These are phyloP conservation scores for Desmodesmus armatus DNA, from an alignment of 139 green algal species.

Conservation along the genomic window DNA sequence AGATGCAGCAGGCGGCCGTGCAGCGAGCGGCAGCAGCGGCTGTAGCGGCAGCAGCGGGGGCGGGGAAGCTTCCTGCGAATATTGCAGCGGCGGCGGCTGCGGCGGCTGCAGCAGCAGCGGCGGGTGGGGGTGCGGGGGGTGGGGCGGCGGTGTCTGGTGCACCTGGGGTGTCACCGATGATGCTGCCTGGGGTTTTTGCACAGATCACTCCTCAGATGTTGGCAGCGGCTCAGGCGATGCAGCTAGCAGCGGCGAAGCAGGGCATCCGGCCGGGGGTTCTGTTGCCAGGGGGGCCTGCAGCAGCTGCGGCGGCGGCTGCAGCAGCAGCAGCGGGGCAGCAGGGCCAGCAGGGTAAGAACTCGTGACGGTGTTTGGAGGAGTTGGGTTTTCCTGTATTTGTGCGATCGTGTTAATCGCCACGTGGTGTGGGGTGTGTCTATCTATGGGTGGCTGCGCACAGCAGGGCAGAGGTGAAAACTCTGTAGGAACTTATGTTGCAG, in stretches of 20 bases:
- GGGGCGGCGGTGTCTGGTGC: neutral
- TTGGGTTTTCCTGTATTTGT: too few relatives aligned
- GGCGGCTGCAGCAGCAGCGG: neutral
- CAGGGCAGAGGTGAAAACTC: neutral
- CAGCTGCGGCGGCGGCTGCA: neutral
- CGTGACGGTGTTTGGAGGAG: neutral
- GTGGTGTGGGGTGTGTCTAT: too few relatives aligned
- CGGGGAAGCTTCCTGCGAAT: neutral
- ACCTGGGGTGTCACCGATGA: too few relatives aligned
- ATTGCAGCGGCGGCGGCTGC: neutral
- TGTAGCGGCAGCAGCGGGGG: neutral
- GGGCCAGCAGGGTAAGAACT: neutral
- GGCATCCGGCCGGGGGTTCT: slow-evolving; percentile 2
- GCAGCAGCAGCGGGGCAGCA: slow-evolving; percentile 7
- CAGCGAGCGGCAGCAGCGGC: neutral
- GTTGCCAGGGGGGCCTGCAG: neutral
- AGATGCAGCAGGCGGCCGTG: slow-evolving; percentile 4
- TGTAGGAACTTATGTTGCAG: neutral
- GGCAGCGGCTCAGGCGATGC: slow-evolving; percentile 25
- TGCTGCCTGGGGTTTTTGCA: neutral
- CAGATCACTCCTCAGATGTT: slow-evolving; percentile 34
- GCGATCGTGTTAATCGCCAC: too few relatives aligned
- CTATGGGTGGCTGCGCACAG: neutral
- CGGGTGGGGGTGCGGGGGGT: neutral
- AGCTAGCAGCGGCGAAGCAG: slow-evolving; percentile 28